phyloP scores from a whole-genome alignment of 1,284 basidiomycete species.

The Naganishia cerealis region DNA sequence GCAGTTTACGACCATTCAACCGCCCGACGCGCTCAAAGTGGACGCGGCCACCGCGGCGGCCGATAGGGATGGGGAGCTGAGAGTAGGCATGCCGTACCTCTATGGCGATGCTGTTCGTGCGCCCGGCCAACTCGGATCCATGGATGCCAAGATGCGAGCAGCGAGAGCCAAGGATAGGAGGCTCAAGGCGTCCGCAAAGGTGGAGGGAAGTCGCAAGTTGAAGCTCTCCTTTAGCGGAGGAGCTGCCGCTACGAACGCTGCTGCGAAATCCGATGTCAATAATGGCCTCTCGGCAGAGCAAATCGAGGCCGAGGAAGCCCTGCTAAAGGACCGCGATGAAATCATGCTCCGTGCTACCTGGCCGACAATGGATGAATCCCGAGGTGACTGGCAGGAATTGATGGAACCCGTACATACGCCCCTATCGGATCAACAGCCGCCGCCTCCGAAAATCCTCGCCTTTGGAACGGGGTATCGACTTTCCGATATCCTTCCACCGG shows the following conservation, averaged over 20 bases:
- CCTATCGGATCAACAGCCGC: neutral
- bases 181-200: constrained; percentile 15
- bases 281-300: constrained; percentile 12
- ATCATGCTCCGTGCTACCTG: constrained; percentile 31
- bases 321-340: constrained; percentile 28
- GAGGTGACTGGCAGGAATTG: constrained; percentile 27
- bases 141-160: constrained; percentile 29
- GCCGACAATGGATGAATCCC: constrained; percentile 26
- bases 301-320: constrained; percentile 11
- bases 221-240: constrained; percentile 27
- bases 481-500: constrained; percentile 15
- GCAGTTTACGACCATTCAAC: constrained; percentile 18
- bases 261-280: neutral
- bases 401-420: constrained; percentile 17
- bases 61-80: constrained; percentile 11
- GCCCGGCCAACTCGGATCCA: constrained; percentile 28
- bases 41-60: constrained; percentile 21
- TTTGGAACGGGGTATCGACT: constrained; percentile 14
- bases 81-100: constrained; percentile 16
- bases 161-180: constrained; percentile 28
- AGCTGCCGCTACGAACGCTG: neutral
- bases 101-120: constrained; percentile 32
- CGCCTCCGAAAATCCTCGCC: neutral
- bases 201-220: constrained; percentile 25
- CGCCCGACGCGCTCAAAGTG: constrained; percentile 27